Evolutionary conservation across 2,329 filamentous ascomycete species (phyloP).

Genomic region (Colletotrichum godetiae): DNA sequence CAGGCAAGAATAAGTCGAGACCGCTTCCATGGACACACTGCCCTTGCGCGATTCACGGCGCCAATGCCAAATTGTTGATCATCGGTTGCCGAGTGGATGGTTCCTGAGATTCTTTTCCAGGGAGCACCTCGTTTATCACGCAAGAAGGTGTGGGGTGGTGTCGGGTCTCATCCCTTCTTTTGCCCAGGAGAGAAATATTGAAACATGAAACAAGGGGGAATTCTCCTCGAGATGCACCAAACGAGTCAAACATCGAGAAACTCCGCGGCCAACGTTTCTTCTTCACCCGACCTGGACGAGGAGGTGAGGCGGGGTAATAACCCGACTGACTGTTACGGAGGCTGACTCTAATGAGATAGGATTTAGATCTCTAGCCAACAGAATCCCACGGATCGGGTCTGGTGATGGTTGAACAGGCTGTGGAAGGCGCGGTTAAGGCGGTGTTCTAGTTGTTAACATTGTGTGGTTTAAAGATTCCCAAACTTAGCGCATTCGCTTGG

Average conservation of each 20-base stretch:
- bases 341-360: not conserved
- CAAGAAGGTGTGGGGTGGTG: not conserved
- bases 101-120: not conserved
- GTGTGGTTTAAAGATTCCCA: not conserved
- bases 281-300: not conserved
- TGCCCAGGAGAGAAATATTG: not conserved
- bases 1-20: not conserved
- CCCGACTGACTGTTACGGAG: not conserved
- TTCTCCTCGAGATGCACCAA: not conserved
- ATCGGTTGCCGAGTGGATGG: not conserved
- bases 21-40: not conserved
- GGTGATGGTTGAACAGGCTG: not conserved
- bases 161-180: not conserved
- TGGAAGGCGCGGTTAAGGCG: not conserved
- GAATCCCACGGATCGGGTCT: not conserved
- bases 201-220: constrained; percentile 13
- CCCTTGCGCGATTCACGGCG: not conserved
- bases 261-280: no score
- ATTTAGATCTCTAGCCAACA: not conserved
- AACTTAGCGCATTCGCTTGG: not conserved
- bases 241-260: not conserved
- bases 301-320: not conserved
- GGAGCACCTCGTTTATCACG: not conserved
- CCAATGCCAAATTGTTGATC: not conserved
- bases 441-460: not conserved